Conservation (phyloP, 441 rosid species). For the Bocquillonia castaneifolia region DNA sequence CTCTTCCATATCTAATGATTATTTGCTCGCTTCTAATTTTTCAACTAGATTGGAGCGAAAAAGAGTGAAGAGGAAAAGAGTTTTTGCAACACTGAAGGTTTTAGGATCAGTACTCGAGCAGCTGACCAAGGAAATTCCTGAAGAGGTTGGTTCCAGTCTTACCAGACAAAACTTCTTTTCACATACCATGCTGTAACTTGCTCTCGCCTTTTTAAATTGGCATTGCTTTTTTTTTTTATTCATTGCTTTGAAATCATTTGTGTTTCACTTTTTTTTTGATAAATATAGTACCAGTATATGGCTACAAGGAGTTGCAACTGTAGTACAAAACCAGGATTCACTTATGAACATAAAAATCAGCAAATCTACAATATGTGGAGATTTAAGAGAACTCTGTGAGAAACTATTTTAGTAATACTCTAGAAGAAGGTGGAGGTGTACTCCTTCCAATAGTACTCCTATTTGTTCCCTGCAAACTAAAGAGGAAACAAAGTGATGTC, state of each 20-base stretch:
- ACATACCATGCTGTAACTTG: neutral
- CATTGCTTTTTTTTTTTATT: neutral
- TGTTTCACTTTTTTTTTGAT: neutral
- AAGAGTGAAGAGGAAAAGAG: conserved; percentile 77
- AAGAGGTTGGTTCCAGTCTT: conserved; percentile 57
- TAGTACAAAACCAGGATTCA: neutral
- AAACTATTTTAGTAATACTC: neutral
- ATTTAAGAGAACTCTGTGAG: neutral
- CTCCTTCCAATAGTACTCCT: neutral
- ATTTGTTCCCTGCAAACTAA: neutral
- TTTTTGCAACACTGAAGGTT: conserved; percentile 80
- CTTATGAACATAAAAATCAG: neutral
- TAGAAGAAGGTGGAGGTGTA: too few relatives aligned
- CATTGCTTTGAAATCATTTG: neutral
- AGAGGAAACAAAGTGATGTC: too few relatives aligned
- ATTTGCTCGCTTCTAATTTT: conserved; percentile 14
- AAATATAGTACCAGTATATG: neutral
- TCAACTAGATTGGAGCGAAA: conserved; percentile 70
- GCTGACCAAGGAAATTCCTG: conserved; percentile 76
- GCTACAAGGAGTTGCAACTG: neutral
- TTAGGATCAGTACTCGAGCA: conserved; percentile 80
- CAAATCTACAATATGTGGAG: neutral
- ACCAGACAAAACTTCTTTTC: conserved; percentile 8
- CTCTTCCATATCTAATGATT: neutral
- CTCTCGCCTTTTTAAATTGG: neutral